These are phyloP conservation scores for Trichoderma virens DNA, from an alignment of 495 filamentous ascomycete genomes.

Conservation along the genomic window DNA sequence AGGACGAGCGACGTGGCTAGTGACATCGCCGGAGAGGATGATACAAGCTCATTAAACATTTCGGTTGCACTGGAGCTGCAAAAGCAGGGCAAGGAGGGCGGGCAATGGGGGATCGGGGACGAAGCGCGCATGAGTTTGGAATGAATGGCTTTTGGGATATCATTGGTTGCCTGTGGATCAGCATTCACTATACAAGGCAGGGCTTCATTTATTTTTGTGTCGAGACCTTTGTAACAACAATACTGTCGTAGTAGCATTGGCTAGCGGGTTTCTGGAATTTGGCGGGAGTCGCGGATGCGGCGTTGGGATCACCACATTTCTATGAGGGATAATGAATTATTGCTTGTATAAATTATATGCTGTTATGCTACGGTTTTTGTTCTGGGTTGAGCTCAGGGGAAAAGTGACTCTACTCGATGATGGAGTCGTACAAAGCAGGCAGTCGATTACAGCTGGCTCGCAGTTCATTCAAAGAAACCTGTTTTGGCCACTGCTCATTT, in stretches of 20 bases:
- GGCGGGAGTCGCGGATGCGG: neutral
- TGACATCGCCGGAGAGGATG: conserved; percentile 24
- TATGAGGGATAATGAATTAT: neutral
- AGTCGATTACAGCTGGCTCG: neutral
- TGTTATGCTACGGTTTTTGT: neutral
- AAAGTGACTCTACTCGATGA: too few species aligned
- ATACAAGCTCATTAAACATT: conserved; percentile 17
- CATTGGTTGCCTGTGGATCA: neutral
- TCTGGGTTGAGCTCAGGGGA: neutral
- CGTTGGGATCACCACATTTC: neutral
- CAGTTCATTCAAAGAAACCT: neutral
- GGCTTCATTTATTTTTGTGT: neutral
- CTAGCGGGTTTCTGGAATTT: neutral
- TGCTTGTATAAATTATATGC: neutral
- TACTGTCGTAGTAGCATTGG: neutral
- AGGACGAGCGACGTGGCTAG: conserved; percentile 28
- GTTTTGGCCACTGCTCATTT: neutral
- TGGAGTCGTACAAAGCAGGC: too few species aligned
- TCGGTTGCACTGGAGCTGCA: conserved; percentile 33
- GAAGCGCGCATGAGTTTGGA: conserved; percentile 47
- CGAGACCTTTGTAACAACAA: neutral
- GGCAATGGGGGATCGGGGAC: conserved; percentile 47
- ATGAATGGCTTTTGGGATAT: conserved; percentile 12
- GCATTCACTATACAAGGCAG: neutral
- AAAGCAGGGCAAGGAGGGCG: conserved; percentile 33